A percentile compares a stretch with the other conserved stretches of the same genome.
Evolutionary conservation across 306 rosid species (phyloP).

Genomic region (Acacia crassicarpa): DNA sequence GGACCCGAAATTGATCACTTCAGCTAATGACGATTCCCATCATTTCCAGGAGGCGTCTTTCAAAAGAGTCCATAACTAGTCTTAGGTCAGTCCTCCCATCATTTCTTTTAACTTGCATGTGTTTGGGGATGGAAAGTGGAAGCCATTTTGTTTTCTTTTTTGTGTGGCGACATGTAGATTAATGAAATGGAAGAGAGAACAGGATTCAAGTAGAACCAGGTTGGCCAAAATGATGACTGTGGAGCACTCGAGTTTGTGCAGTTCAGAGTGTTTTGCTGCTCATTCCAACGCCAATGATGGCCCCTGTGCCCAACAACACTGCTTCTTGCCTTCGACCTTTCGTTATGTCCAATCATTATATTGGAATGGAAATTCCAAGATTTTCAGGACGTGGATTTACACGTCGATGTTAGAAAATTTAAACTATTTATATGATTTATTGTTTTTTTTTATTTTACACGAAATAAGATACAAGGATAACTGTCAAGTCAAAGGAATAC

Average conservation of each 20-base stretch:
- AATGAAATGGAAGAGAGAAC: not conserved
- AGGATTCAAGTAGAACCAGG: not conserved
- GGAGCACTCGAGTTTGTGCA: not conserved
- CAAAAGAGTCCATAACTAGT: not conserved
- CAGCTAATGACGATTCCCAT: conserved; percentile 8
- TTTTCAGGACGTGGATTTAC: not conserved
- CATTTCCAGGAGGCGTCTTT: not conserved
- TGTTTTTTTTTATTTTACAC: not conserved
- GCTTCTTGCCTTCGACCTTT: not conserved
- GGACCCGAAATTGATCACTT: not conserved
- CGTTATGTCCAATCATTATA: not conserved
- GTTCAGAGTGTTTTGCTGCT: not conserved
- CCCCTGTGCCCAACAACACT: not conserved
- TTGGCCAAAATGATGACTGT: not conserved
- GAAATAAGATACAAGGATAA: not conserved
- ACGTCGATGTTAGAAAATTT: no score
- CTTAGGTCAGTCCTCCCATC: not conserved
- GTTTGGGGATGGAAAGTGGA: not conserved
- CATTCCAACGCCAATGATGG: not conserved
- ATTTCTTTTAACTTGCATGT: not conserved
- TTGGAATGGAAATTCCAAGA: not conserved
- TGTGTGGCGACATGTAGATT: not conserved
- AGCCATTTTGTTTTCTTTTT: no score
- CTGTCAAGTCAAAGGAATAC: not conserved
- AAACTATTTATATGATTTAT: no score